These are phyloP conservation scores for Aspergillus leporis DNA, from an alignment of 495 filamentous ascomycete genomes.

Conservation along the genomic window DNA sequence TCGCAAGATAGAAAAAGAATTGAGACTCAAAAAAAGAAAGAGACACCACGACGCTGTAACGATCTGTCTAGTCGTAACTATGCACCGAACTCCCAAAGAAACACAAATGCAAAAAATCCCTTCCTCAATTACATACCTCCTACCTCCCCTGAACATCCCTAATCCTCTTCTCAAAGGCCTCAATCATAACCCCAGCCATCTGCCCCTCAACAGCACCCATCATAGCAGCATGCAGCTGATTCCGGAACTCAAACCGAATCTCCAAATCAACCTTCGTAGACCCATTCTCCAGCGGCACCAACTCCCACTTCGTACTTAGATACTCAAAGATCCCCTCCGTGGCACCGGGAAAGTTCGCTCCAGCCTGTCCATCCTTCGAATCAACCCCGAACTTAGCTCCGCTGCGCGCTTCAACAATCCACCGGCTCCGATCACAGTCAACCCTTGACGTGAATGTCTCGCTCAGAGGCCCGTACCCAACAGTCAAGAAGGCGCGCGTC, in stretches of 20 bases:
- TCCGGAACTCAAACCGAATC: constrained; percentile 80
- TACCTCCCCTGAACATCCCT: constrained; percentile 48
- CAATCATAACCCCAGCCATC: constrained; percentile 84
- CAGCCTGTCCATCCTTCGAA: constrained; percentile 17
- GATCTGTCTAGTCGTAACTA: constrained; percentile 1
- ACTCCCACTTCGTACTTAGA: constrained; percentile 75
- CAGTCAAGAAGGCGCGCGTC: constrained; percentile 70
- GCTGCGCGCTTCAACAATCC: constrained; percentile 74
- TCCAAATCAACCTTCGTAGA: constrained; percentile 69
- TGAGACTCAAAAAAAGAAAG: constrained; percentile 7
- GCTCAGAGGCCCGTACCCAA: constrained; percentile 80
- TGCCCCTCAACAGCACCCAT: constrained; percentile 79
- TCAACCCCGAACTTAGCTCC: constrained; percentile 49
- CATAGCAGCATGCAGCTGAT: constrained; percentile 77
- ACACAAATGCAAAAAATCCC: not conserved
- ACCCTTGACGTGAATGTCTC: constrained; percentile 78
- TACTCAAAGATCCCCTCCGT: constrained; percentile 67
- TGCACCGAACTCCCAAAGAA: not conserved
- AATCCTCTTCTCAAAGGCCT: constrained; percentile 86
- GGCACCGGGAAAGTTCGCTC: constrained; percentile 37
- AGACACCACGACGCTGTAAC: constrained; percentile 2
- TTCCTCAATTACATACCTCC: not conserved
- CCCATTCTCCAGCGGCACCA: constrained; percentile 46
- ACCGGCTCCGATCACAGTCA: constrained; percentile 62
- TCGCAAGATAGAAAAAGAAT: constrained; percentile 11